Evolutionary conservation across 371 early-diverging fungal species (phyloP), one percentile per base, ranked within the genome.

Genomic region (Mucor lusitanicus): DNA sequence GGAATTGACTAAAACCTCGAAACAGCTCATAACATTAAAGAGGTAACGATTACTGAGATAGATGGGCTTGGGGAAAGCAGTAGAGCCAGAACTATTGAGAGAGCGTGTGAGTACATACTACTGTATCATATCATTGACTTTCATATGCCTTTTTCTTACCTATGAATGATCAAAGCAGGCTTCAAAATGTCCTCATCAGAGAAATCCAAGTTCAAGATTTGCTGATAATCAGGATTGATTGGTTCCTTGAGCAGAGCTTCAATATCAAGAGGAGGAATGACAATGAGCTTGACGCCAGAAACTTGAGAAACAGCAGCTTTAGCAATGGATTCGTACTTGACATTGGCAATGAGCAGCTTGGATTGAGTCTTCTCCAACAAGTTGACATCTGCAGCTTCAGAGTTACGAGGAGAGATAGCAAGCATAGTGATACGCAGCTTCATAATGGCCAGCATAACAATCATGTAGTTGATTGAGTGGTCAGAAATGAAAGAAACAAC

Each of bases 391-490:
- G 74, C 78, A 40, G 73, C 61, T 56, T 70, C 70, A 6, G 78
- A 76, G 32, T 81, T 81, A 21, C 76, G 72, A 13, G 78, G 69
- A 19, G 76, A 78, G 11, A 81, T 33, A 1, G 65, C 55, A 55
- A 77, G 19, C 8, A 73, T 13, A 0, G 64, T 67, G 17, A 68
- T 33, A 1, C 67, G 67, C 21, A 76, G 40, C 30, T 76, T 76
- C 39, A 75, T 63, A n/a, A 76, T 25, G 8, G 78, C 78, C 19
- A 81, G 13, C 33, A 68, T 54, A 11, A 58, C 23, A 1, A 81
- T 61, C 19, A 72, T 13, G 23, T 72, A 78, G 23, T 68, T 25
- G 1, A 71, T 40, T 0, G 55, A 58, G 46, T 81, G 76, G 11
- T 76, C 76, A 1, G 58, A 63, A 2, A 81, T 60, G 32, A 72